Base-by-base conservation (phyloP, 805 yeast species). In the Myxozyma vanderwaltii region DNA sequence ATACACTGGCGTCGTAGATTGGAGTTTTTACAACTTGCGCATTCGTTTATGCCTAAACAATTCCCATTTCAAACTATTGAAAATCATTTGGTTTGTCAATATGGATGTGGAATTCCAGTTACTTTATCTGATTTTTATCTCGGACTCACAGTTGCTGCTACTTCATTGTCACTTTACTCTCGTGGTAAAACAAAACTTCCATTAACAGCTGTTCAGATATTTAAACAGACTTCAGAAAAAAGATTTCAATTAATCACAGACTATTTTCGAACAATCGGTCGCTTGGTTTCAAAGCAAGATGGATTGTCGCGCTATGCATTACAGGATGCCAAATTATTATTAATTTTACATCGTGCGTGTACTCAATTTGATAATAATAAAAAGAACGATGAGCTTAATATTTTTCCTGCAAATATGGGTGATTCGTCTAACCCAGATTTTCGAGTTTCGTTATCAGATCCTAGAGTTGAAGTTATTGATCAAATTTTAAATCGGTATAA, bases 1-100 rank as follows among this genome's bases (percentile, higher is more conserved):
- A 50, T 55, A 4, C 70, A 72, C 36, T 72, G 74, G 75, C 65
- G 72, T 23, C 53, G 67, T 29, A 54, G 70, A 19, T 66, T 72
- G 17, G 64, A 70, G 38, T 70, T 69, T 33, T 58, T 71, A 4
- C 63, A 68, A 33, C 63, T 67, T 6, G 62, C 65, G 17, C 71
- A 70, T 45, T 33, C 51, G 21, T 17, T 67, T n/a, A 58, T 63
- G 39, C 67, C 65, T 8, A 27, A 57, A 7, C 55, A 52, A 12
- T 70, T 70, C 29, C 68, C 75, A 0, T 58, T 66, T 12, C 46
- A 59, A 12, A 27, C 49, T 17, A 45, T 75, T 3, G 58, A 70
- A 10, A 64, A 66, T 29, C 70, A 63, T 31, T 61, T 72, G 6
- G 57, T 63, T 15, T 36, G 52, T 8, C 75, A 73, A 55, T 74